Conservation (phyloP, 139 green algal genomes). For the Auxenochlorella protothecoides region DNA sequence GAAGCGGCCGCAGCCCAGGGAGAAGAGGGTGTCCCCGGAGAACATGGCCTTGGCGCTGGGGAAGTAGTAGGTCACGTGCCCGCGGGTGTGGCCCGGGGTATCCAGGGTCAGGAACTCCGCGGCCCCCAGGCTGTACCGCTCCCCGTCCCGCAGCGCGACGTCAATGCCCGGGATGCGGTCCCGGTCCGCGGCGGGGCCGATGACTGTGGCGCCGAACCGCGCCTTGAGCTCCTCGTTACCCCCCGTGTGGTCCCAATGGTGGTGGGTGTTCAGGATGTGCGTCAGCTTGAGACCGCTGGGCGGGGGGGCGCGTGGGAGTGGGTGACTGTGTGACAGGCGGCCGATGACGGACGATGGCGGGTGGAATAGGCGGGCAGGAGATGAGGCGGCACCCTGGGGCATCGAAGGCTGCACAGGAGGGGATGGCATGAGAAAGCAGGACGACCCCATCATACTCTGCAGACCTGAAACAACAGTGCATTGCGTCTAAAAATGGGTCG, state of each 20-base stretch:
- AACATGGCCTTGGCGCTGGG: slow-evolving; percentile 3
- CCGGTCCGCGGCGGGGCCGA: slow-evolving; percentile 49
- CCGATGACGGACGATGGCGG: too few relatives aligned
- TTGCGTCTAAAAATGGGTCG: too few relatives aligned
- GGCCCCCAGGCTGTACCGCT: slow-evolving; percentile 40
- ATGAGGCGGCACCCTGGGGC: too few relatives aligned
- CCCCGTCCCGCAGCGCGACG: slow-evolving; percentile 48
- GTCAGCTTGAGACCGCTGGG: slow-evolving; percentile 37
- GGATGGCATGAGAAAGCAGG: too few relatives aligned
- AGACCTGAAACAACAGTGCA: too few relatives aligned
- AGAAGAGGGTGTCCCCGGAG: slow-evolving; percentile 85
- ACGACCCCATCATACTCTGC: too few relatives aligned
- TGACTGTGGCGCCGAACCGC: slow-evolving; percentile 26
- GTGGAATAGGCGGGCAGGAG: too few relatives aligned
- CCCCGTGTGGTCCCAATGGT: slow-evolving; percentile 39
- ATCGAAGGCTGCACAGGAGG: too few relatives aligned
- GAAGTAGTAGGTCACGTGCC: slow-evolving; percentile 72
- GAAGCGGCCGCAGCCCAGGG: slow-evolving; percentile 76
- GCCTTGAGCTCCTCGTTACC: slow-evolving; percentile 32
- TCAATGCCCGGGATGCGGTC: slow-evolving; percentile 80
- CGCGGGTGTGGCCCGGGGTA: slow-evolving; percentile 79
- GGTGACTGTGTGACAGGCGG: too few relatives aligned
- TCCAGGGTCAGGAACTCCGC: slow-evolving; percentile 52
- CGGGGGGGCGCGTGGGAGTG: too few relatives aligned
- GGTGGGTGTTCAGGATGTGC: slow-evolving; percentile 76